A percentile compares a stretch with the other conserved stretches of the same genome.
Conservation (phyloP, 805 yeast species). For the Phaffomyces opuntiae region DNA sequence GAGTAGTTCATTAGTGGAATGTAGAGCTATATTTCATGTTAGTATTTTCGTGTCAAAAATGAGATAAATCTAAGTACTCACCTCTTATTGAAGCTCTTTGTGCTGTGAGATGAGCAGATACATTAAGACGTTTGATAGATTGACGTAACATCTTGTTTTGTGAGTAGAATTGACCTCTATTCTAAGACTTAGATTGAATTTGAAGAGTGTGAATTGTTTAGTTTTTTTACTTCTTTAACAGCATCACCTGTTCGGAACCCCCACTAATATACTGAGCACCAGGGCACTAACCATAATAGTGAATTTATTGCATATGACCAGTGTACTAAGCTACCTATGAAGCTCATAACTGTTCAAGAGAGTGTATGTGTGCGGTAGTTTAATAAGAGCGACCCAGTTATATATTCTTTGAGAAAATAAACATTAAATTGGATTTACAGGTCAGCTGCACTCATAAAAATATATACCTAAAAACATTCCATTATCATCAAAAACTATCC, state of each 20-base stretch:
- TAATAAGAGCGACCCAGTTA: too few relatives aligned
- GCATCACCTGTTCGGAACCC: constrained; percentile 6
- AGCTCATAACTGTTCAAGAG: too few relatives aligned
- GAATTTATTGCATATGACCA: background rate
- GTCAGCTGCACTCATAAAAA: too few relatives aligned
- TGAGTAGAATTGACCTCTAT: background rate
- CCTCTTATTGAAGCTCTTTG: constrained; percentile 2
- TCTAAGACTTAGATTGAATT: too few relatives aligned
- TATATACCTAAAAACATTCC: too few relatives aligned
- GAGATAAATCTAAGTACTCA: background rate
- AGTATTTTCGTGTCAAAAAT: background rate
- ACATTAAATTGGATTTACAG: too few relatives aligned
- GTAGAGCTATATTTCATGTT: constrained; percentile 16
- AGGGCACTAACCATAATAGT: background rate
- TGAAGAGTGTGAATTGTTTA: background rate
- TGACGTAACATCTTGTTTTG: constrained; percentile 9
- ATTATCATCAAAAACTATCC: background rate
- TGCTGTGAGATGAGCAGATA: background rate
- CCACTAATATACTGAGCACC: background rate
- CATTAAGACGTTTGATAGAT: background rate
- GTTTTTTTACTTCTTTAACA: background rate
- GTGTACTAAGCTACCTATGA: background rate
- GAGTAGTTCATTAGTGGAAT: constrained; percentile 14
- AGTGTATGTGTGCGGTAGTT: too few relatives aligned
- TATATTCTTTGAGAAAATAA: too few relatives aligned